phyloP scores from a whole-genome alignment of 345 rosid species.

The Gossypium stocksii region DNA sequence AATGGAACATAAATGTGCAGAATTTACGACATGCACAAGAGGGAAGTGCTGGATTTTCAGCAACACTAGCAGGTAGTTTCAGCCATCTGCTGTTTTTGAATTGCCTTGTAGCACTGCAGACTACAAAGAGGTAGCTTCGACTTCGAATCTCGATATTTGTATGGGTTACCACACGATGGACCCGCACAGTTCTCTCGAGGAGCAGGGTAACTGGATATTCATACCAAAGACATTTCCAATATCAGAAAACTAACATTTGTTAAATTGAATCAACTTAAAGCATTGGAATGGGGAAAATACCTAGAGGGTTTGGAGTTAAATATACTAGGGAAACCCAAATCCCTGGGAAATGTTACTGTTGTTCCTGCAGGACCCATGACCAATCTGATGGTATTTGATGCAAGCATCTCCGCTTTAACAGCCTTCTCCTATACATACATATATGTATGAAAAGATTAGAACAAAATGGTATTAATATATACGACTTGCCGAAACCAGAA shows the following conservation, averaged over 20 bases:
- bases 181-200: slow-evolving; percentile 83
- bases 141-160: slow-evolving; percentile 81
- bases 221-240: slow-evolving; percentile 2
- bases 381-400: slow-evolving; percentile 55
- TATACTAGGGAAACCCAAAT: slow-evolving; percentile 69
- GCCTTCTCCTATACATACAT: slow-evolving; percentile 61
- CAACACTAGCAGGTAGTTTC: slow-evolving; percentile 29
- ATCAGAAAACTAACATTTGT: background rate
- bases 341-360: slow-evolving; percentile 64
- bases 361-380: slow-evolving; percentile 71
- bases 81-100: slow-evolving; percentile 39
- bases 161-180: slow-evolving; percentile 69
- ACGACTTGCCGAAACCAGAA: background rate
- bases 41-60: background rate
- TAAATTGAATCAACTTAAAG: background rate
- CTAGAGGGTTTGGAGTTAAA: slow-evolving; percentile 57
- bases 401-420: slow-evolving; percentile 50
- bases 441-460: slow-evolving; percentile 10
- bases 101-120: slow-evolving; percentile 80
- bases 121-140: slow-evolving; percentile 91
- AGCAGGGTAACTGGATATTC: slow-evolving; percentile 68
- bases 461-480: background rate
- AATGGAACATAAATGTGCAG: slow-evolving; percentile 17
- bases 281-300: slow-evolving; percentile 26
- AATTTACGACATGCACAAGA: slow-evolving; percentile 6